These are phyloP conservation scores for Fusarium circinatum DNA, from an alignment of 2,329 filamentous ascomycete species.

Conservation along the genomic window DNA sequence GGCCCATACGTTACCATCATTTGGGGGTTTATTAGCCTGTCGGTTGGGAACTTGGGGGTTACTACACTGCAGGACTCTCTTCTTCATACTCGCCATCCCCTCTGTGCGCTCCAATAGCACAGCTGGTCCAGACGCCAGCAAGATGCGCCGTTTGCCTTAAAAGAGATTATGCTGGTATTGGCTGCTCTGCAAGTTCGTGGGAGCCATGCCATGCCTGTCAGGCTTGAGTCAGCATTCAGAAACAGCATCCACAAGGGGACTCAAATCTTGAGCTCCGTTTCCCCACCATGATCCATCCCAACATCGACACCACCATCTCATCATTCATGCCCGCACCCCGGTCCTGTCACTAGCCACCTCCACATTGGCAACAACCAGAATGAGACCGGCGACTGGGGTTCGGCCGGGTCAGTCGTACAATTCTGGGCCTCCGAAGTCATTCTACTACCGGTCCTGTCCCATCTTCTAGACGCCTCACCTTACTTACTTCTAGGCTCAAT, in stretches of 20 bases:
- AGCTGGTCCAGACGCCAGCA: conserved; percentile 32
- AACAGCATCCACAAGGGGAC: conserved; percentile 36
- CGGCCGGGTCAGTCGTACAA: conserved; percentile 45
- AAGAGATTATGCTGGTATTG: conserved; percentile 16
- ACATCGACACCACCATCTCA: conserved; percentile 46
- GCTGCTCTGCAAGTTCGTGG: conserved; percentile 3
- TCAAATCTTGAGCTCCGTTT: conserved; percentile 40
- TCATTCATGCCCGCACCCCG: conserved; percentile 43
- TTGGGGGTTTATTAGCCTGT: conserved; percentile 34
- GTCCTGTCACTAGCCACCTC: conserved; percentile 48
- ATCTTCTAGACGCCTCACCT: conserved; percentile 38
- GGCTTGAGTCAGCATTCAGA: conserved; percentile 34
- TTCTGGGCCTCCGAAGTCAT: conserved; percentile 40
- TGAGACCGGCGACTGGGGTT: conserved; percentile 44
- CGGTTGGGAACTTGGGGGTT: conserved; percentile 34
- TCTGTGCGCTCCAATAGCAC: conserved; percentile 37
- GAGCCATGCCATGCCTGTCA: conserved; percentile 23
- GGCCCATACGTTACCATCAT: conserved; percentile 24
- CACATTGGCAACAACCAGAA: conserved; percentile 46
- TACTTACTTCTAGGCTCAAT: conserved; percentile 43
- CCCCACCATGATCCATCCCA: conserved; percentile 41
- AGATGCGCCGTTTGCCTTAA: conserved; percentile 20
- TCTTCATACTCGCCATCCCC: conserved; percentile 19
- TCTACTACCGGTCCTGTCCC: conserved; percentile 38
- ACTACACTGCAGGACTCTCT: conserved; percentile 9